Base-by-base conservation (phyloP, 2,329 filamentous ascomycete genomes). In the Aureobasidium uvarum region DNA sequence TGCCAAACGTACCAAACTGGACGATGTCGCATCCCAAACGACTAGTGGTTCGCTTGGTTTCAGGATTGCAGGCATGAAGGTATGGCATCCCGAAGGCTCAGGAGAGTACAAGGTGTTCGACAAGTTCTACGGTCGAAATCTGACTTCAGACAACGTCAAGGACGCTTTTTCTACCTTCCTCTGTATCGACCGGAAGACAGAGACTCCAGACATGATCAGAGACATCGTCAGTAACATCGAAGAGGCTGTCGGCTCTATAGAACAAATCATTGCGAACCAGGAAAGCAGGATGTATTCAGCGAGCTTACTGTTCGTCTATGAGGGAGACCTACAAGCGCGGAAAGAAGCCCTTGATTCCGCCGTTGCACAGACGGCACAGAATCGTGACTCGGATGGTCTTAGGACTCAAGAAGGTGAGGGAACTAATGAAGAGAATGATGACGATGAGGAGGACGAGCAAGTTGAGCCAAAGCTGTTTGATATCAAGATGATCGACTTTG, bases 401-500 rank as follows among this genome's bases (percentile, higher is more conserved):
- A 66, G 58, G 36, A 62, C 33, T 43, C 28, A 54, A 54, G 58
- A 68, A 62, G 56, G 71, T 66, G 70, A 68, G 65, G 70, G 78
- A 56, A 76, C 77, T 23, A 76, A 78, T 38, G 78, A 79, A n/a
- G 80, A 80, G 11, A 80, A 80, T 67, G 81, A 80, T 1, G 83
- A 86, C 0, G 84, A 87, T 1, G 84, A 86, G 2, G 79, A 81
- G 52, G 81, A 84, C 60, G 77, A 81, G 65, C 76, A 74, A 79
- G 67, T 73, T 76, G 66, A 65, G 13, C 89, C 89, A 0, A 88
- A 88, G 71, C 85, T 96, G 50, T 91, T 89, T 72, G 84, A 86
- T 14, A 82, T 97, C 58, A 95, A 94, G 74, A 83, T 99, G 68
- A 99, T 99, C 71, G 95, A 99, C 76, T 99, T 99, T 82, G 95